Evolutionary conservation across 805 yeast species (phyloP), one percentile per base, ranked within the genome.

Genomic region (Metschnikowia baotianmanensis): DNA sequence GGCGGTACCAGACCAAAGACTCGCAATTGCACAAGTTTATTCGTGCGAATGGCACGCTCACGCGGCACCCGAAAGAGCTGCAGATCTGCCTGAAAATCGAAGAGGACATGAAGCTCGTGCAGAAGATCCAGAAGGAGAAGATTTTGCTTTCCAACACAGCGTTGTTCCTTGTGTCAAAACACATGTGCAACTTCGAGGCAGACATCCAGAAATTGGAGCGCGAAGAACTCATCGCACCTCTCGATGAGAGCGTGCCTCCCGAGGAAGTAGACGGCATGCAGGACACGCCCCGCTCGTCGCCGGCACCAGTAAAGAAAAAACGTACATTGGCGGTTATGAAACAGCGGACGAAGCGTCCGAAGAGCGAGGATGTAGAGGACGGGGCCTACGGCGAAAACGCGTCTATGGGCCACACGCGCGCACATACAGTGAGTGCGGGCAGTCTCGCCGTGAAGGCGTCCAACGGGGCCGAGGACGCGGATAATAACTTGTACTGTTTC

Each of bases 71-170:
- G 2, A 84, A 87, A 48, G 99, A 91, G 57, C 77, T 70, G 33
- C 80, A 74, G 45, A 55, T 84, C 4, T 76, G 77, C 51, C 72
- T 77, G 20, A 82, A 82, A 52, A 83, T 90, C 6, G 74, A 77
- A 32, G 83, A 82, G 31, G 91, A 84, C 42, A 77, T 82, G 67
- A 72, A 72, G 26, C 65, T 70, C 33, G 80, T 83, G 6, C 69
- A 75, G 38, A 68, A 67, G 38, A 52, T 87, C 28, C 97, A 91
- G 58, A 76, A 78, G 45, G 93, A 86, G 44, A 91, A 93, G 64
- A 77, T 83, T 35, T 65, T 82, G 10, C 62, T 89, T 28, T 86
- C 96, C 5, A 86, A 87, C 56, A 88, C 96, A 1, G 90, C 95
- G 3, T 69, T 91, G 34, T 85, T 83, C 57, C 61, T 85, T 23